Conservation (phyloP, 768 basidiomycete species). For the Arthromyces matolae region DNA sequence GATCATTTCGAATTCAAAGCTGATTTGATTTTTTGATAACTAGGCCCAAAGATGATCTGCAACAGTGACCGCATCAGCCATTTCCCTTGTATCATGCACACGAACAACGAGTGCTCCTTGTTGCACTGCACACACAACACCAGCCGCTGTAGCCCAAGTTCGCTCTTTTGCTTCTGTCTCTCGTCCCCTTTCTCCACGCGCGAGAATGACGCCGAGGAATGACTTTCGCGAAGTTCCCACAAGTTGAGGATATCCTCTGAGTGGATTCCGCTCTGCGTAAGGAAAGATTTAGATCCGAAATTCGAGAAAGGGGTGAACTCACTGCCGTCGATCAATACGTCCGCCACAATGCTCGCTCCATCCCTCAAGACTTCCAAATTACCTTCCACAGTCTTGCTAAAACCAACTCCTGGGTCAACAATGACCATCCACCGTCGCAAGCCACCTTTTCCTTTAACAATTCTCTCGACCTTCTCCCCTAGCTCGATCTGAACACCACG, state of each 20-base stretch:
- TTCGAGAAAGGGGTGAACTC: conserved; percentile 5
- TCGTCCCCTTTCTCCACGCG: conserved; percentile 45
- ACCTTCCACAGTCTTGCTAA: conserved; percentile 79
- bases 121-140: conserved; percentile 69
- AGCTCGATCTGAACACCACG: conserved; percentile 71
- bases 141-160: conserved; percentile 74
- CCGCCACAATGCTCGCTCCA: conserved; percentile 42
- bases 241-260: conserved; percentile 60
- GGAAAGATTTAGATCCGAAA: background rate
- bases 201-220: conserved; percentile 69
- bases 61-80: conserved; percentile 70
- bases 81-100: conserved; percentile 76
- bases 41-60: conserved; percentile 55
- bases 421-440: conserved; percentile 86
- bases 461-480: conserved; percentile 57
- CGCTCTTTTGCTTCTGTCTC: conserved; percentile 64
- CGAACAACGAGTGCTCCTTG: conserved; percentile 71
- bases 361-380: conserved; percentile 68
- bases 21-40: background rate
- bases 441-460: conserved; percentile 66
- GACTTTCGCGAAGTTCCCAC: conserved; percentile 84
- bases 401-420: conserved; percentile 90
- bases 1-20: background rate
- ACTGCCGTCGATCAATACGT: conserved; percentile 31
- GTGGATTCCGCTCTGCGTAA: conserved; percentile 36